Base-by-base conservation (phyloP, 2,329 filamentous ascomycete genomes). In the Ilyonectria destructans region DNA sequence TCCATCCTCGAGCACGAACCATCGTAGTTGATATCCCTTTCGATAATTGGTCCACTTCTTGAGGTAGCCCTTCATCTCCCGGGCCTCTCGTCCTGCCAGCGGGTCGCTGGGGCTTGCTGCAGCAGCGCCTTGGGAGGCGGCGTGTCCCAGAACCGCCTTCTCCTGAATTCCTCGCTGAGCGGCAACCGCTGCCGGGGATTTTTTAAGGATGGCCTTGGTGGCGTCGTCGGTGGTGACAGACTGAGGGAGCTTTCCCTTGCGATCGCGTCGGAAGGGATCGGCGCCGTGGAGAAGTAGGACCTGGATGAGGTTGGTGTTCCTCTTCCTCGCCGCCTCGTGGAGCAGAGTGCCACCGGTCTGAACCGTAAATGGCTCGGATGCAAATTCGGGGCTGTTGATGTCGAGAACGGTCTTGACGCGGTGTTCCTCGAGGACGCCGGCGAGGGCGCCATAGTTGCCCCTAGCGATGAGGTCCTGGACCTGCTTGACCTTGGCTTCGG, bases 31-130 rank as follows among this genome's bases (percentile, higher is more conserved):
- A 84, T 98, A 99, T 9, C 96, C 96, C 78, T 93, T 95, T 23
- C 96, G 95, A 80, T 99, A 99, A 80, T 99, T 99, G 55, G 96
- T 99, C 96, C 96, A 99, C 81, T 99, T 99, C 84, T 98, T 98
- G 64, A 99, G 86, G 80, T 98, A 99, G 7, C 96, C 96, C 84
- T 97, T 98, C 93, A 99, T 98, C 82, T 98, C 96, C 55, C 95
- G 89, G 19, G 93, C 93, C 78, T 99, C 96, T 73, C 96, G 95
- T 17, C 93, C 92, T 29, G 92, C 93, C 66, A 91, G 80, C 21
- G 89, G 85, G 71, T 93, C 88, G 10, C 87, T 85, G 17, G 90
- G 85, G 2, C 84, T 82, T 29, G 89, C 85, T 15, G 85, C 80
- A 9, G 86, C 83, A 2, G 84, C 82, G 6, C 86, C 86, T 69